Percentiles rank a stretch among this genome's conserved stretches.
Evolutionary conservation across 129 eudicot species (phyloP).

Genomic region (Artemisia annua): DNA sequence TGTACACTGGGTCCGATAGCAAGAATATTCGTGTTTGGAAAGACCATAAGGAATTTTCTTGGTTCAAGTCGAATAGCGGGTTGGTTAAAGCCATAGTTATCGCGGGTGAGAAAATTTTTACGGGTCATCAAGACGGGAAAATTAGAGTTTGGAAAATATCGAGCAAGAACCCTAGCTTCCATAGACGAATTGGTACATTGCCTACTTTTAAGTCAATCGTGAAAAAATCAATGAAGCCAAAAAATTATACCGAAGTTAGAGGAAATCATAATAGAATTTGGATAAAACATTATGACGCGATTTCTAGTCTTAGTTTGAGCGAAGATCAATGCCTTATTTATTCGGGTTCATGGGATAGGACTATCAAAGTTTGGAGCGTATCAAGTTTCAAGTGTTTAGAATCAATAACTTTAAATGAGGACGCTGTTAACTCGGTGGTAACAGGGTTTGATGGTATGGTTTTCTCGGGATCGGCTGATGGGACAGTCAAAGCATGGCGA

Average conservation of each 20-base stretch:
- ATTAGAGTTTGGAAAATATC: slow-evolving; percentile 80
- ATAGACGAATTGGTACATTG: slow-evolving; percentile 62
- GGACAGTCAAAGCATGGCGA: slow-evolving; percentile 73
- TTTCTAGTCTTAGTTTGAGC: slow-evolving; percentile 61
- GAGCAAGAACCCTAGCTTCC: slow-evolving; percentile 53
- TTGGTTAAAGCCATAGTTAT: slow-evolving; percentile 73
- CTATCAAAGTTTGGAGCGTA: slow-evolving; percentile 75
- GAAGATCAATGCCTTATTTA: slow-evolving; percentile 61
- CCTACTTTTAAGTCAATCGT: slow-evolving; percentile 57
- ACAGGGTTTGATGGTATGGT: slow-evolving; percentile 78
- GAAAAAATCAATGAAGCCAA: slow-evolving; percentile 63
- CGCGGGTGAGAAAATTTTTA: slow-evolving; percentile 57
- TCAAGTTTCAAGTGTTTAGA: slow-evolving; percentile 72
- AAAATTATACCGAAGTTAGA: slow-evolving; percentile 56
- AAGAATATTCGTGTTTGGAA: slow-evolving; percentile 90
- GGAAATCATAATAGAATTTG: slow-evolving; percentile 47
- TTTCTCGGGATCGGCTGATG: slow-evolving; percentile 84
- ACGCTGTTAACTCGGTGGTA: slow-evolving; percentile 74
- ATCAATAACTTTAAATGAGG: slow-evolving; percentile 64
- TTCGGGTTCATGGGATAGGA: slow-evolving; percentile 83
- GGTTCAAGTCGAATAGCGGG: slow-evolving; percentile 82
- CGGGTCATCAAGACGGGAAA: slow-evolving; percentile 90
- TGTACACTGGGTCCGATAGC: slow-evolving; percentile 82
- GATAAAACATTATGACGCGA: slow-evolving; percentile 76
- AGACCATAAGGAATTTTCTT: slow-evolving; percentile 70